Base-by-base conservation (phyloP, 805 yeast genomes). In the Priceomyces castillae region DNA sequence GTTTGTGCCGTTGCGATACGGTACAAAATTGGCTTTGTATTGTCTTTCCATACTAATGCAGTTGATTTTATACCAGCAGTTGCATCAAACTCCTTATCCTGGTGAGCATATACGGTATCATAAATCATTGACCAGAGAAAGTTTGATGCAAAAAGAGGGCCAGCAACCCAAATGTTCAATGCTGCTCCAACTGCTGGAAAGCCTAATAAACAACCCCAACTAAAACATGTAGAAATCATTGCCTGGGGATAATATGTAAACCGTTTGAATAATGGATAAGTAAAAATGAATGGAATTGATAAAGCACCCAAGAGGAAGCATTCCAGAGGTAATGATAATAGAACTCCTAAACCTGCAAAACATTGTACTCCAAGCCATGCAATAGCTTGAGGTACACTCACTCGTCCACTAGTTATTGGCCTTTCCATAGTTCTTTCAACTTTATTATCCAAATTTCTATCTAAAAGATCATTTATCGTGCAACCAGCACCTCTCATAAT, bases 401-500 rank as follows among this genome's bases (percentile, higher is more conserved):
- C 90, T 49, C 90, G 72, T 0, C 95, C 92, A 28, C 95, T 80
- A 0, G 99, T 90, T 39, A 94, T 75, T n/a, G 99, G 99, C 56
- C 99, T 73, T 57, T 83, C 88, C 39, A 82, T 78, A 2, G 98
- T 92, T 50, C 99, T 77, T 7, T 85, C 84, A 3, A 94, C 99
- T 62, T 89, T 78, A 49, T 77, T 74, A 57, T 94, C 99, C 39
- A 90, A 71, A 46, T 92, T 74, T 41, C 89, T 71, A 60, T 94
- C 99, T 59, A 84, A 71, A 36, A 92, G 71, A 64, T 94, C 99
- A 61, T 94, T 94, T 43, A 94, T 83, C 0, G 96, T 90, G 62
- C 99, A 94, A 0, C 99, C 99, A 1, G 97, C 97, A 20, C 98
- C 97, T 62, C 99, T 78, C 96, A 95, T 94, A 14, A 92, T 74